Conservation (phyloP, 192 early-diverging fungal genomes). For the Coemansia sp. region DNA sequence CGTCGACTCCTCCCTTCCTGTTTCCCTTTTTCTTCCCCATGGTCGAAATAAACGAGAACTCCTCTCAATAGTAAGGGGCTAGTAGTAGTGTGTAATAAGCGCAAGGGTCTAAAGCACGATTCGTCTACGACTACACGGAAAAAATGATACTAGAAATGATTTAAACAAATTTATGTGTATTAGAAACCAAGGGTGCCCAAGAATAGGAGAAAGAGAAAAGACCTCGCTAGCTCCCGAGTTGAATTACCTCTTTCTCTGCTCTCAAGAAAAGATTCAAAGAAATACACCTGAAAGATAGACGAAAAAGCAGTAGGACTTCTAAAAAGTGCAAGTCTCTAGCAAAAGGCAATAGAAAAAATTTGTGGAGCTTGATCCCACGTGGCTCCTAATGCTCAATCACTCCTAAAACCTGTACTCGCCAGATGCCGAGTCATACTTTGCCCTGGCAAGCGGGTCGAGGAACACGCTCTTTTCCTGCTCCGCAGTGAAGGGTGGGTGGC, state of each 20-base stretch:
- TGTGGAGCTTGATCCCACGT: not conserved
- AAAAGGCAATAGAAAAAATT: not conserved
- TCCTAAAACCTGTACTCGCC: conserved; percentile 21
- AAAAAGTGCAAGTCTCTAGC: not conserved
- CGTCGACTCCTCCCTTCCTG: conserved; percentile 12
- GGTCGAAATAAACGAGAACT: not conserved
- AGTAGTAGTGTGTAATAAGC: not conserved
- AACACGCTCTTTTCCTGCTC: conserved; percentile 22
- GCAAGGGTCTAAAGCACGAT: not conserved
- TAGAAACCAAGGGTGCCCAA: not conserved
- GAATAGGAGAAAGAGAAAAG: not conserved
- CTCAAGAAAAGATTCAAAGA: not conserved
- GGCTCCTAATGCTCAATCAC: not conserved
- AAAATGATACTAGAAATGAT: not conserved
- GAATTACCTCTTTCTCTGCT: not conserved
- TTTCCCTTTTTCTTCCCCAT: conserved; percentile 42
- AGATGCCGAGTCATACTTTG: conserved; percentile 13
- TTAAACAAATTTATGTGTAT: not conserved
- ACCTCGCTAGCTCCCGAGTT: not conserved
- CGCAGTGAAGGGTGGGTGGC: conserved; percentile 22
- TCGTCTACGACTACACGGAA: not conserved
- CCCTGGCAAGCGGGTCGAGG: conserved; percentile 31
- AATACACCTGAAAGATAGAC: not conserved
- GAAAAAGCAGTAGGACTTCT: not conserved
- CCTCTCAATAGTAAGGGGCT: not conserved